Conservation (phyloP, 495 filamentous ascomycete species). For the Xylaria intraflava region DNA sequence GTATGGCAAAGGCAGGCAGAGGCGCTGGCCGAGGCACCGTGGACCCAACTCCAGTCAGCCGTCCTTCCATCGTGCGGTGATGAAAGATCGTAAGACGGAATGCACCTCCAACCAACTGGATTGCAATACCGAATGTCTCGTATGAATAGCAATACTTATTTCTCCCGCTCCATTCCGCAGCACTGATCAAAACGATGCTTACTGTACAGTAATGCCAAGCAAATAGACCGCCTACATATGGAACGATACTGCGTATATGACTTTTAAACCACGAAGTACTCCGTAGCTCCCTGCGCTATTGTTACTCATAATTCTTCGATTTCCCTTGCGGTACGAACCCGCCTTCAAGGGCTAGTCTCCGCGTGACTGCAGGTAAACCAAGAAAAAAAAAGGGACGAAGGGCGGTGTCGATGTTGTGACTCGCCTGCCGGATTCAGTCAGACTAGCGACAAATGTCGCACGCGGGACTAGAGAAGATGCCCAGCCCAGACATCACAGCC, state of each 20-base stretch:
- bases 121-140: not conserved
- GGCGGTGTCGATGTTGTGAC: not conserved
- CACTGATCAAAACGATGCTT: too few species aligned
- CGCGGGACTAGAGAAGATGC: not conserved
- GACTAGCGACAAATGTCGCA: not conserved
- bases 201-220: too few species aligned
- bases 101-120: not conserved
- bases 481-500: too few species aligned
- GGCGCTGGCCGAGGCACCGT: constrained; percentile 35
- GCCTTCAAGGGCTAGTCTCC: not conserved
- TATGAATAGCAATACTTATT: not conserved
- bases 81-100: too few species aligned
- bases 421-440: not conserved
- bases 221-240: too few species aligned
- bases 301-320: too few species aligned
- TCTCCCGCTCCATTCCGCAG: not conserved
- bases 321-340: too few species aligned
- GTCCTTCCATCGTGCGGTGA: not conserved
- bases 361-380: not conserved
- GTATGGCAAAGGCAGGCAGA: constrained; percentile 40
- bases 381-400: not conserved
- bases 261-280: too few species aligned
- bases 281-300: too few species aligned
- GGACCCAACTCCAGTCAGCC: not conserved
- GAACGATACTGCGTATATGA: too few species aligned